These are phyloP conservation scores for Starmerella floris DNA, from an alignment of 805 yeast genomes.

Conservation along the genomic window DNA sequence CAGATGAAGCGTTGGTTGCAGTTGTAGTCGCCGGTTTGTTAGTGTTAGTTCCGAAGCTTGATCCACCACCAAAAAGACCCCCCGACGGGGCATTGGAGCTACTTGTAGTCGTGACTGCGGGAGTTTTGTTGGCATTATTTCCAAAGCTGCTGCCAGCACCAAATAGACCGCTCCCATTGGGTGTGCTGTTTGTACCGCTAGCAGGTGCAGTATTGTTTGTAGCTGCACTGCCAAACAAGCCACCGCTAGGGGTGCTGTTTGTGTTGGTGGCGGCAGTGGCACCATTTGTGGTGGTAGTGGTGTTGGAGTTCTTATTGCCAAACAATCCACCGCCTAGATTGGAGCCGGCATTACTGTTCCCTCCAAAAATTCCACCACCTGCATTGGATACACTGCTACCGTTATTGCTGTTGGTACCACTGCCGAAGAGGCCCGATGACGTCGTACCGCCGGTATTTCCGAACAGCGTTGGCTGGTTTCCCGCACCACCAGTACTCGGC, in stretches of 20 bases:
- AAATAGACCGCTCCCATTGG: neutral
- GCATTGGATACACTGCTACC: neutral
- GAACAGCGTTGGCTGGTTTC: neutral
- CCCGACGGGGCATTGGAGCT: neutral
- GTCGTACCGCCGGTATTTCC: neutral
- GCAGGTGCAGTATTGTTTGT: neutral
- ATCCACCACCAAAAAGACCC: neutral
- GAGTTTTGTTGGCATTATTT: neutral
- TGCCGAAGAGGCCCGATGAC: neutral
- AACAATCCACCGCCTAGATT: neutral
- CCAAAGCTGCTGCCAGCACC: neutral
- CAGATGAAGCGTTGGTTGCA: neutral
- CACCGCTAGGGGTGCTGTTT: neutral
- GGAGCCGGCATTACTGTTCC: neutral
- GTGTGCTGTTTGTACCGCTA: neutral
- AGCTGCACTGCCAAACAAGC: conserved; percentile 5
- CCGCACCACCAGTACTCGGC: neutral
- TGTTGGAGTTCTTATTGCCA: neutral
- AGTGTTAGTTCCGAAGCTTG: neutral
- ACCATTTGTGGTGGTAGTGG: neutral
- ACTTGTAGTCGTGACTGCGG: neutral
- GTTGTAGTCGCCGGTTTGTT: too few relatives aligned
- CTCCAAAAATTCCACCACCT: neutral
- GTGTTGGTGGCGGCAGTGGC: neutral
- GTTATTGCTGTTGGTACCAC: neutral